Conservation (phyloP, 1,284 basidiomycete species). For the Leccinum subatratum region DNA sequence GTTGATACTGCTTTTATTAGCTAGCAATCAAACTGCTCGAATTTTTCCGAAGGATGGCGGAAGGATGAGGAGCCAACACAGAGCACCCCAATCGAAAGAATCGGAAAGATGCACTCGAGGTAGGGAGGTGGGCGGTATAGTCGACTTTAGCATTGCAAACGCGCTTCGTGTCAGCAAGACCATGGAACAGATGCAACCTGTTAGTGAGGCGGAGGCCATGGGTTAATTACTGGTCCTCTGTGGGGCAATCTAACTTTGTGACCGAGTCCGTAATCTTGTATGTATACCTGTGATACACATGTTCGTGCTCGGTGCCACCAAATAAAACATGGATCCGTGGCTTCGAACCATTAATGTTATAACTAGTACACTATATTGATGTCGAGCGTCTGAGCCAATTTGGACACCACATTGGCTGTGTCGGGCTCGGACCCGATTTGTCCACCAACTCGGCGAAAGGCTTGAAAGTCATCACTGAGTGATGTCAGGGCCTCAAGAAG, state of each 20-base stretch:
- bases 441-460: conserved; percentile 20
- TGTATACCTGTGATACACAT: neutral
- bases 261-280: neutral
- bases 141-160: conserved; percentile 12
- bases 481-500: neutral
- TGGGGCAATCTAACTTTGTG: conserved; percentile 11
- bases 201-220: conserved; percentile 21
- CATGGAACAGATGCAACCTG: conserved; percentile 14
- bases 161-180: conserved; percentile 12
- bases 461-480: conserved; percentile 18
- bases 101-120: neutral
- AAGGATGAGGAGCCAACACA: conserved; percentile 2
- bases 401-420: too few species aligned
- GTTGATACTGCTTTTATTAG: conserved; percentile 6
- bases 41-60: conserved; percentile 15
- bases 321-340: too few species aligned
- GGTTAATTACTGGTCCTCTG: conserved; percentile 20
- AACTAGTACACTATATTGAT: too few species aligned
- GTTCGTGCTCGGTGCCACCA: too few species aligned
- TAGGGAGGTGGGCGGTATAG: conserved; percentile 9
- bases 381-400: too few species aligned
- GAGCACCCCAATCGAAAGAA: neutral
- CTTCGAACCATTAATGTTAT: too few species aligned
- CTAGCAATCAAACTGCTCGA: conserved; percentile 27
- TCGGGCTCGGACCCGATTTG: too few species aligned